Percentiles rank a stretch among this genome's conserved stretches.
Evolutionary conservation across 2,329 filamentous ascomycete species (phyloP).

Genomic region (Apiospora malaysiana): DNA sequence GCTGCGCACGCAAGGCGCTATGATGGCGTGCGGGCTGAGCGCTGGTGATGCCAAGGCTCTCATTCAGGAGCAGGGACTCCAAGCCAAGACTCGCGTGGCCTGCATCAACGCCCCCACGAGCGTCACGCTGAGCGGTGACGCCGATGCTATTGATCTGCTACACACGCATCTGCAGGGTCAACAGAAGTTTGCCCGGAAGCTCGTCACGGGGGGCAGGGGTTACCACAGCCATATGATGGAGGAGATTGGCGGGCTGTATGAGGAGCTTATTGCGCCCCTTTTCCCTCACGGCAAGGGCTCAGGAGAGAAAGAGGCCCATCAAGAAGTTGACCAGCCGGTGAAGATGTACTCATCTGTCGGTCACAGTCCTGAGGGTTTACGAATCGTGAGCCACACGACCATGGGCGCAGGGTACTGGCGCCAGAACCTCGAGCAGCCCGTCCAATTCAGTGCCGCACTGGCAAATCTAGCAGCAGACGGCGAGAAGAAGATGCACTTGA

Average conservation of each 20-base stretch:
- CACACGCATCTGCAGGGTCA: constrained; percentile 4
- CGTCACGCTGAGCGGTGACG: background rate
- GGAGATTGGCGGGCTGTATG: constrained; percentile 23
- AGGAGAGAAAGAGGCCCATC: too few relatives aligned
- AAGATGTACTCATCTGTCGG: constrained; percentile 2
- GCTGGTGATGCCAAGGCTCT: background rate
- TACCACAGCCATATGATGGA: constrained; percentile 40
- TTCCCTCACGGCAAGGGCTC: background rate
- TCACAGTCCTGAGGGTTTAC: background rate
- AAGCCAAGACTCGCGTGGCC: background rate
- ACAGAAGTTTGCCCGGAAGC: constrained; percentile 30
- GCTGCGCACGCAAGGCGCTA: background rate
- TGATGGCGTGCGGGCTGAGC: background rate
- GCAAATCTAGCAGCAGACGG: background rate
- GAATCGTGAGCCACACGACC: background rate
- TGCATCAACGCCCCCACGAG: background rate
- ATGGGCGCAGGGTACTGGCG: background rate
- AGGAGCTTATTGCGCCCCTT: background rate
- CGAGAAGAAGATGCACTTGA: constrained; percentile 16
- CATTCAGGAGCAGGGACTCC: background rate
- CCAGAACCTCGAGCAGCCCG: constrained; percentile 23
- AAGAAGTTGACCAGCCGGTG: too few relatives aligned
- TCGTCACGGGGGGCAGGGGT: constrained; percentile 32
- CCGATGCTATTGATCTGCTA: background rate
- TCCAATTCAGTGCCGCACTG: background rate